A percentile compares a stretch with the other conserved stretches of the same genome.
phyloP scores from a whole-genome alignment of 1,284 basidiomycete genomes.

The Trametes pubescens region DNA sequence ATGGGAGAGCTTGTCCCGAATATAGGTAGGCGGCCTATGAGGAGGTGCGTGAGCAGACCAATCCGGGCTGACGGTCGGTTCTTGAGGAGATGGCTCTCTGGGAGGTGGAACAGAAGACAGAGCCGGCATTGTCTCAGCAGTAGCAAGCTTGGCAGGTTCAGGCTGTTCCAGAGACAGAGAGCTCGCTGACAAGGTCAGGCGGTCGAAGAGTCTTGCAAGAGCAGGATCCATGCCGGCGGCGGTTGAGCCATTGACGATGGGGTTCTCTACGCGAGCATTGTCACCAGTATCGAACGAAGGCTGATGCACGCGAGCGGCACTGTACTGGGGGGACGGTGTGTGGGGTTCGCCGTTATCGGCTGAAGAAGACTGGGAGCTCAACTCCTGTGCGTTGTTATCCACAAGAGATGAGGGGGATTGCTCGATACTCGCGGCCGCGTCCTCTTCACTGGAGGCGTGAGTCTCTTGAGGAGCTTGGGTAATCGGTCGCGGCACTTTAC shows the following conservation, averaged over 20 bases:
- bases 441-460: conserved; percentile 40
- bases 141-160: conserved; percentile 11
- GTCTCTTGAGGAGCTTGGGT: conserved; percentile 24
- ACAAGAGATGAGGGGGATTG: conserved; percentile 28
- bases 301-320: conserved; percentile 46
- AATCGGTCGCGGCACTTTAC: conserved; percentile 37
- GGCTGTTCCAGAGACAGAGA: conserved; percentile 17
- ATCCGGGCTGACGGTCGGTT: conserved; percentile 22
- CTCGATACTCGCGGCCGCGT: conserved; percentile 24
- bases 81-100: conserved; percentile 11
- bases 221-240: conserved; percentile 61
- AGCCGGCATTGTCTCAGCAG: conserved; percentile 13
- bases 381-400: conserved; percentile 55
- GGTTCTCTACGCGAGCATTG: conserved; percentile 18
- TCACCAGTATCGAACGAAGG: conserved; percentile 32
- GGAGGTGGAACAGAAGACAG: conserved; percentile 22
- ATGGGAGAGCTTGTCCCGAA: conserved; percentile 9
- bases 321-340: conserved; percentile 68
- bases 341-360: conserved; percentile 55
- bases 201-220: conserved; percentile 70
- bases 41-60: conserved; percentile 25
- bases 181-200: conserved; percentile 57
- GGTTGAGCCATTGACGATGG: conserved; percentile 24
- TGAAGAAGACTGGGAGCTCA: conserved; percentile 71
- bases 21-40: conserved; percentile 8